Percentiles rank a stretch among this genome's conserved stretches.
These are phyloP conservation scores for Trichosporon sp. DNA, from an alignment of 1,284 basidiomycete genomes.

Conservation along the genomic window DNA sequence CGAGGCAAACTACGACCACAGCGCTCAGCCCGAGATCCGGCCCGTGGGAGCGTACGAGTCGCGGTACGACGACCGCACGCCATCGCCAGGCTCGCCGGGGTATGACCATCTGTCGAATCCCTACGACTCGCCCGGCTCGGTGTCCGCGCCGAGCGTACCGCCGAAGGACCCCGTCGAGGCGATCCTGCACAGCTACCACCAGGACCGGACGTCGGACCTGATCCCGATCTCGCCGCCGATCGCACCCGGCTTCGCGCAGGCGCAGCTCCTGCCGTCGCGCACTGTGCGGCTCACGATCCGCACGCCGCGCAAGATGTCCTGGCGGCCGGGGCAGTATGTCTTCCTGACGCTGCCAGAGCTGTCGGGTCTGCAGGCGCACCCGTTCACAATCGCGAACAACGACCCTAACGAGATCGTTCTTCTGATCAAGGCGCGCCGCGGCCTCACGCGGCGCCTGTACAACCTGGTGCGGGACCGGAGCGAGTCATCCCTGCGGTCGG, in stretches of 20 bases:
- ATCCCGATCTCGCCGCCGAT: conserved; percentile 24
- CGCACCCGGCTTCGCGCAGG: conserved; percentile 58
- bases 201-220: not conserved
- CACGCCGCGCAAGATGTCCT: conserved; percentile 58
- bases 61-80: not conserved
- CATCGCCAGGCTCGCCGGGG: not conserved
- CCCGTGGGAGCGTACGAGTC: conserved; percentile 10
- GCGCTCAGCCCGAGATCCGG: conserved; percentile 8
- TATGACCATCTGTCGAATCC: not conserved
- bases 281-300: conserved; percentile 68
- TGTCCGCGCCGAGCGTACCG: not conserved
- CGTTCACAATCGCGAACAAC: conserved; percentile 71
- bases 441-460: conserved; percentile 72
- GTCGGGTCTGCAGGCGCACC: conserved; percentile 65
- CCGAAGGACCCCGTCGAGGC: not conserved
- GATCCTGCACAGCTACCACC: not conserved
- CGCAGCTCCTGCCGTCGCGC: conserved; percentile 69
- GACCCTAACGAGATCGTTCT: conserved; percentile 63
- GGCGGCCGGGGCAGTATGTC: conserved; percentile 63
- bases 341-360: conserved; percentile 67
- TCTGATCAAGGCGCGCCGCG: conserved; percentile 67
- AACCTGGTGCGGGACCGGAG: conserved; percentile 51
- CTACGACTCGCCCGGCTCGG: not conserved
- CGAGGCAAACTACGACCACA: not conserved
- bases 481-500: not conserved